phyloP scores from a whole-genome alignment of 192 early-diverging fungal genomes.

The Dissophora ornata region DNA sequence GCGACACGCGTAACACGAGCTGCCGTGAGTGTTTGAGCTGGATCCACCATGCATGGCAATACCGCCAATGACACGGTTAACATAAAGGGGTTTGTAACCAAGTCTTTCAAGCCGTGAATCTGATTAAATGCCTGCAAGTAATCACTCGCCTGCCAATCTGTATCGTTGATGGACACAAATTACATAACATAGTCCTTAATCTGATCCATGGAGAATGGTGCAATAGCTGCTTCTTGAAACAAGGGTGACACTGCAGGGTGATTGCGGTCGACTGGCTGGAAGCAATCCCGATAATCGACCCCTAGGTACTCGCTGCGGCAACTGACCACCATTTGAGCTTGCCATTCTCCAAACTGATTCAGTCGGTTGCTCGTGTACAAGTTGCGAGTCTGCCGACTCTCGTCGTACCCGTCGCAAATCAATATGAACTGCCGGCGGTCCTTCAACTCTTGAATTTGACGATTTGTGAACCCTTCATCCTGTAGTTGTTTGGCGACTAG shows the following conservation, averaged over 20 bases:
- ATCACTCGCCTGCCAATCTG: neutral
- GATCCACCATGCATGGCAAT: conserved; percentile 1
- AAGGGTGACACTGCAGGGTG: too few species aligned
- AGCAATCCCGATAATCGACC: neutral
- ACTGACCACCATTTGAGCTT: conserved; percentile 2
- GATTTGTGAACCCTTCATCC: neutral
- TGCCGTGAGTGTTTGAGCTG: neutral
- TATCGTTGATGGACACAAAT: neutral
- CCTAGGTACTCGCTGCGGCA: conserved; percentile 2
- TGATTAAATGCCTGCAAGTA: neutral
- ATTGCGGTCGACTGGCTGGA: neutral
- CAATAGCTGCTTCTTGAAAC: conserved; percentile 10
- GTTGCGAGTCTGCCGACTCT: conserved; percentile 2
- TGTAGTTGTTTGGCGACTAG: conserved; percentile 5
- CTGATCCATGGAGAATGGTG: conserved; percentile 8
- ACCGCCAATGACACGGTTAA: conserved; percentile 9
- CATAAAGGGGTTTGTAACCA: conserved; percentile 11
- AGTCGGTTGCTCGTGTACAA: conserved; percentile 14
- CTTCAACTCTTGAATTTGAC: conserved; percentile 11
- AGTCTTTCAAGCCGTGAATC: conserved; percentile 2
- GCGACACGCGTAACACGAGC: neutral
- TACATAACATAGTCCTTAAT: conserved; percentile 14
- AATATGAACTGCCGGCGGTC: conserved; percentile 4
- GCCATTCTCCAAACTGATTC: conserved; percentile 9
- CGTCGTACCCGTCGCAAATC: conserved; percentile 34